These are phyloP conservation scores for Trichothecium roseum DNA, from an alignment of 2,329 filamentous ascomycete genomes.

Conservation along the genomic window DNA sequence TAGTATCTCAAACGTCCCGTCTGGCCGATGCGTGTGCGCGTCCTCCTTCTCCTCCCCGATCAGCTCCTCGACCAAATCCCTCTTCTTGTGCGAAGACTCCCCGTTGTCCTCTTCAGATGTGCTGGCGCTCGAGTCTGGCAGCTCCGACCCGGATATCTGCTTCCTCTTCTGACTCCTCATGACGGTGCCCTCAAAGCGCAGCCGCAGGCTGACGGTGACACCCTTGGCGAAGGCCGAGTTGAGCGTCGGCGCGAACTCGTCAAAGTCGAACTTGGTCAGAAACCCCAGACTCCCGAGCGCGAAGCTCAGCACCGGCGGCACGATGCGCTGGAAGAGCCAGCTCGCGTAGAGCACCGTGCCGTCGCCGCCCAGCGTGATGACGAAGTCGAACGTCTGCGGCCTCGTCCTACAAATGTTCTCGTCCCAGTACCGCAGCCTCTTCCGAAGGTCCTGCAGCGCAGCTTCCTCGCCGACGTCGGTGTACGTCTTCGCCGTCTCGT, in stretches of 20 bases:
- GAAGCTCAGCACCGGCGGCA: slow-evolving; percentile 88
- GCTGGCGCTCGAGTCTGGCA: slow-evolving; percentile 1
- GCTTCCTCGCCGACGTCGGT: slow-evolving; percentile 19
- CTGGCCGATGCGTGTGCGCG: slow-evolving; percentile 73
- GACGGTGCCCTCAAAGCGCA: slow-evolving; percentile 87
- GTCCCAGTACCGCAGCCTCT: slow-evolving; percentile 72
- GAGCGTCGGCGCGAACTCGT: slow-evolving; percentile 59
- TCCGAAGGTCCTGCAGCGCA: slow-evolving; percentile 24
- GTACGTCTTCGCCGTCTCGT: slow-evolving; percentile 43
- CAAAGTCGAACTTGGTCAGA: slow-evolving; percentile 92
- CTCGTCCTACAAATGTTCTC: slow-evolving; percentile 64
- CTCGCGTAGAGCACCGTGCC: slow-evolving; percentile 95
- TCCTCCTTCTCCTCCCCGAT: slow-evolving; percentile 80
- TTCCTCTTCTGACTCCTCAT: slow-evolving; percentile 64
- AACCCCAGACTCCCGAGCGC: slow-evolving; percentile 87
- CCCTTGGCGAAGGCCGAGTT: slow-evolving; percentile 67
- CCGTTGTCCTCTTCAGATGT: slow-evolving; percentile 19
- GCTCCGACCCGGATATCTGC: slow-evolving; percentile 24
- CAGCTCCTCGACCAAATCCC: slow-evolving; percentile 80
- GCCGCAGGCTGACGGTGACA: slow-evolving; percentile 74
- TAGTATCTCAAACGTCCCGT: slow-evolving; percentile 78
- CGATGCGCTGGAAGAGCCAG: slow-evolving; percentile 92
- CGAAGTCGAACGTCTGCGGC: slow-evolving; percentile 87
- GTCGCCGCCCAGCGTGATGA: slow-evolving; percentile 84
- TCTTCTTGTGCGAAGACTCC: slow-evolving; percentile 25